These are phyloP conservation scores for Aleurites moluccanus DNA, from an alignment of 441 rosid genomes.

Conservation along the genomic window DNA sequence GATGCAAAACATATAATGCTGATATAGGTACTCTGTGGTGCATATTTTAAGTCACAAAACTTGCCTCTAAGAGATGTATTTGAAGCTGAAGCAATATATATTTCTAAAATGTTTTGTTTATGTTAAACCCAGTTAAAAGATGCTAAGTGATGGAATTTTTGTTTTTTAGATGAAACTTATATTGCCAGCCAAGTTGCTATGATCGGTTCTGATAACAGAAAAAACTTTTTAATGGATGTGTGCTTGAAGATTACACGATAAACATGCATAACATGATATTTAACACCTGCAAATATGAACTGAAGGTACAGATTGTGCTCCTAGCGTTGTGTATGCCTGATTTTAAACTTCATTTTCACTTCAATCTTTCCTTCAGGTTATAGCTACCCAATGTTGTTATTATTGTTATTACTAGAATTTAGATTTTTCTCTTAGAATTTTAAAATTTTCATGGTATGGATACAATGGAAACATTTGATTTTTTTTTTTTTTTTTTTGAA, in stretches of 20 bases:
- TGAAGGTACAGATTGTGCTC: not conserved
- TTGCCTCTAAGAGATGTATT: not conserved
- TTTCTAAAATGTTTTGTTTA: not conserved
- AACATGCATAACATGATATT: not conserved
- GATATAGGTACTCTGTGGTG: not conserved
- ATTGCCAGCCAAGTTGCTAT: not conserved
- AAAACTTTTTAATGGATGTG: not conserved
- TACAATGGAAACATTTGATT: no score
- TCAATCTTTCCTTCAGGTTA: not conserved
- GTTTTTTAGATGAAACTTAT: not conserved
- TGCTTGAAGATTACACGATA: not conserved
- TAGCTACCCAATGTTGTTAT: no score
- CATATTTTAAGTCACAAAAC: not conserved
- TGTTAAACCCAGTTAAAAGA: not conserved
- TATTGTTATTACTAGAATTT: not conserved
- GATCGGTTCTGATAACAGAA: not conserved
- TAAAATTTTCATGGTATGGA: not conserved
- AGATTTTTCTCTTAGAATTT: not conserved
- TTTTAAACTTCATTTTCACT: not conserved
- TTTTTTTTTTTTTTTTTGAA: no score
- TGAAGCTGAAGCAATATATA: not conserved
- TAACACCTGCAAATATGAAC: not conserved
- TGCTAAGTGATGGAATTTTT: not conserved
- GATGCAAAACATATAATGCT: not conserved
- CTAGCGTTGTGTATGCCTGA: slow-evolving; percentile 1